Evolutionary conservation across 2,329 filamentous ascomycete genomes (phyloP).

Genomic region (Colletotrichum liriopes): DNA sequence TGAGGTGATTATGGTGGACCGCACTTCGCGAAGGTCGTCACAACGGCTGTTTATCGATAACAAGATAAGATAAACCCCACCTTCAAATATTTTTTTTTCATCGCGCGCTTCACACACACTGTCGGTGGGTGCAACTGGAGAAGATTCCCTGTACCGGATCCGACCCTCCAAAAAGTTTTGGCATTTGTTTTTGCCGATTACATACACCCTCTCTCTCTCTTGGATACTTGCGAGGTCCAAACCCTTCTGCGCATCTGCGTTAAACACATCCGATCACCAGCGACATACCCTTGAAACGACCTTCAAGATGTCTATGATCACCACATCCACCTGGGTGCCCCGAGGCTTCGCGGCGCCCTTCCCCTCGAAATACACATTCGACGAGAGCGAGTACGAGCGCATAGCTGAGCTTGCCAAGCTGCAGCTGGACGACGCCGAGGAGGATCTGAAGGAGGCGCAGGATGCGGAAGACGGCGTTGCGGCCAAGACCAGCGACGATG

Average conservation of each 20-base stretch:
- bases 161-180: conserved; percentile 11
- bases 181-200: conserved; percentile 17
- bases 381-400: conserved; percentile 82
- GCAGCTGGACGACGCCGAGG: conserved; percentile 92
- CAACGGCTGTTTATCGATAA: conserved; percentile 31
- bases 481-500: conserved; percentile 42
- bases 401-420: conserved; percentile 83
- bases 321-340: conserved; percentile 82
- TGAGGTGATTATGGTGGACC: too few relatives aligned
- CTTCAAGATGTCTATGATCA: conserved; percentile 79
- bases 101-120: conserved; percentile 1
- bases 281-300: background rate
- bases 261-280: conserved; percentile 21
- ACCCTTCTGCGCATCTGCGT: conserved; percentile 4
- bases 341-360: conserved; percentile 84
- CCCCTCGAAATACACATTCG: conserved; percentile 81
- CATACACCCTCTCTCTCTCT: background rate
- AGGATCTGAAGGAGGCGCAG: conserved; percentile 83
- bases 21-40: background rate
- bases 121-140: conserved; percentile 16
- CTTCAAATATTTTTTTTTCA: conserved; percentile 41
- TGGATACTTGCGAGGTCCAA: background rate
- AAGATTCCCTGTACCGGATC: conserved; percentile 9
- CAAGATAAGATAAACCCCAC: conserved; percentile 43
- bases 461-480: conserved; percentile 49